Evolutionary conservation across 768 basidiomycete species (phyloP).

Genomic region (Hericium alpestre): DNA sequence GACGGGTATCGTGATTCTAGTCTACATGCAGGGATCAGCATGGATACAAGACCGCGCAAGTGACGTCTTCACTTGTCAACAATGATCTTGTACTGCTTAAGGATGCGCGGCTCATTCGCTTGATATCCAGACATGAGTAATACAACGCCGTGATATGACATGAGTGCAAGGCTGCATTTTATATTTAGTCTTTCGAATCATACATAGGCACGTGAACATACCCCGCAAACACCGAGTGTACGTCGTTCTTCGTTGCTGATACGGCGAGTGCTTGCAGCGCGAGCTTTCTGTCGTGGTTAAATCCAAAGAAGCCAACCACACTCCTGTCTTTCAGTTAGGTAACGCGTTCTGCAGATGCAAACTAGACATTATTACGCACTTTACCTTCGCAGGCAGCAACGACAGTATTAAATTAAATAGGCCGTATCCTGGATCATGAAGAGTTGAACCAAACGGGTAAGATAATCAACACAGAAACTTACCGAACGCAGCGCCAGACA

Average conservation of each 20-base stretch:
- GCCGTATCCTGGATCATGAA: conserved; percentile 17
- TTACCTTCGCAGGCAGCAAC: conserved; percentile 57
- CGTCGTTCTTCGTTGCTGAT: conserved; percentile 54
- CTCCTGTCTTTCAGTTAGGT: conserved; percentile 29
- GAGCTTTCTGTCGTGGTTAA: conserved; percentile 57
- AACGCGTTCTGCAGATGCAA: not conserved
- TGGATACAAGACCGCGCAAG: not conserved
- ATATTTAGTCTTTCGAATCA: not conserved
- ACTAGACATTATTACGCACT: conserved; percentile 29
- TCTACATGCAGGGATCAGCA: conserved; percentile 20
- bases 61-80: conserved; percentile 43
- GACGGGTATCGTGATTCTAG: conserved; percentile 48
- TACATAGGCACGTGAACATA: conserved; percentile 19
- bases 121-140: conserved; percentile 66
- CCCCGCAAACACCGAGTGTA: conserved; percentile 73
- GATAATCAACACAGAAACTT: conserved; percentile 7
- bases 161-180: conserved; percentile 49
- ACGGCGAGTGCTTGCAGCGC: conserved; percentile 62
- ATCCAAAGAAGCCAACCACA: conserved; percentile 69
- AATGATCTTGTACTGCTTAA: conserved; percentile 52
- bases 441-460: no score
- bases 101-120: conserved; percentile 55
- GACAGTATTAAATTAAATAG: conserved; percentile 77
- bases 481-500: conserved; percentile 75
- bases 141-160: conserved; percentile 71